phyloP scores from a whole-genome alignment of 1,139 yeast species.

The Hyphopichia buzzinii region DNA sequence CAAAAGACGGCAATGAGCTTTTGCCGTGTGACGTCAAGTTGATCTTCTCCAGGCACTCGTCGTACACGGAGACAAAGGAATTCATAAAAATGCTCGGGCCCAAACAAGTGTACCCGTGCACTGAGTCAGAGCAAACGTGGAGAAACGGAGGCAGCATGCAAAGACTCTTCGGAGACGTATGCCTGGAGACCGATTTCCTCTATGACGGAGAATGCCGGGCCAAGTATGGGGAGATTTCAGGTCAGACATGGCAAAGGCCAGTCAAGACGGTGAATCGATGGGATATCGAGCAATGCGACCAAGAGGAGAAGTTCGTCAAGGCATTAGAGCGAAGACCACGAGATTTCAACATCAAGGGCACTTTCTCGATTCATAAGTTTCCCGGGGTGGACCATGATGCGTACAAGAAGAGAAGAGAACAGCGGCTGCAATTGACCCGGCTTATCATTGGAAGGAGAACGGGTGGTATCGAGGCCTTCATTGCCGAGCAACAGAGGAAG shows the following conservation, averaged over 20 bases:
- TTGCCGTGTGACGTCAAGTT: constrained; percentile 41
- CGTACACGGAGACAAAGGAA: constrained; percentile 43
- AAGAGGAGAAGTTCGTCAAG: constrained; percentile 16
- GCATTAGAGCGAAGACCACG: not conserved
- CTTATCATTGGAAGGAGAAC: constrained; percentile 7
- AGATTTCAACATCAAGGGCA: not conserved
- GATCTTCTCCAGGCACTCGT: constrained; percentile 56
- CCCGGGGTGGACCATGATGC: no score
- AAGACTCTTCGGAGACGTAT: constrained; percentile 43
- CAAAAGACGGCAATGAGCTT: constrained; percentile 24
- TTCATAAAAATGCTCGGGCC: constrained; percentile 42
- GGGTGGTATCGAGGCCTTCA: constrained; percentile 7
- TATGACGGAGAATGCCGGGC: constrained; percentile 29
- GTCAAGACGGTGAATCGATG: constrained; percentile 32
- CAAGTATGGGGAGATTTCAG: constrained; percentile 20
- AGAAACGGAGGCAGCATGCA: constrained; percentile 40
- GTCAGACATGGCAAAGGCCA: constrained; percentile 14
- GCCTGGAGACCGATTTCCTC: constrained; percentile 19
- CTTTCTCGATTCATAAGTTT: no score
- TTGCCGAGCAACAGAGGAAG: constrained; percentile 7
- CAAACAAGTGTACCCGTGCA: constrained; percentile 46
- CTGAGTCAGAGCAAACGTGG: constrained; percentile 36
- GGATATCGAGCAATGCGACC: constrained; percentile 30
- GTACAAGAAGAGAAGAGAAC: not conserved
- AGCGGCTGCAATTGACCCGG: not conserved